Percentiles rank a stretch among this genome's conserved stretches.
phyloP scores from a whole-genome alignment of 805 yeast species.

The Priceomyces carsonii region DNA sequence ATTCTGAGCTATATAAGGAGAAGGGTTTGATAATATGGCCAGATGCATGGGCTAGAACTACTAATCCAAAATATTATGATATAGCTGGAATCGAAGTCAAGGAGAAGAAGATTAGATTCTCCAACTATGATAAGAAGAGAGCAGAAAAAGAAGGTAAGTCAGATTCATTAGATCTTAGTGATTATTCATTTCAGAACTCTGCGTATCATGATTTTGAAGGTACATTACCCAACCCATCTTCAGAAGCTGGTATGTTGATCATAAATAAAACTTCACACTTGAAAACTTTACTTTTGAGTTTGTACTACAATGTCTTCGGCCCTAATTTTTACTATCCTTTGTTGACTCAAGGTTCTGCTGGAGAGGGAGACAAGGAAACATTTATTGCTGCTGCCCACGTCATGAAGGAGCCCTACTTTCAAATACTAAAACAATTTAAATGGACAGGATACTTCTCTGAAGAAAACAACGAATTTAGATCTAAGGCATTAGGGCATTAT shows the following conservation, averaged over 20 bases:
- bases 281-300: constrained; percentile 55
- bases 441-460: constrained; percentile 38
- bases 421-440: constrained; percentile 44
- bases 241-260: constrained; percentile 71
- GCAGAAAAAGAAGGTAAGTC: constrained; percentile 34
- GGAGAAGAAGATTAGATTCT: constrained; percentile 35
- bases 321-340: constrained; percentile 67
- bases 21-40: constrained; percentile 62
- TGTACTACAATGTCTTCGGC: constrained; percentile 66
- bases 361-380: constrained; percentile 82
- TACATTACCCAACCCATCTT: constrained; percentile 63
- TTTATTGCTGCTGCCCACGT: constrained; percentile 68
- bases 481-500: constrained; percentile 40
- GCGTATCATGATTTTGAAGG: constrained; percentile 62
- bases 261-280: constrained; percentile 61
- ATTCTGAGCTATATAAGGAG: constrained; percentile 45
- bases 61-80: constrained; percentile 58
- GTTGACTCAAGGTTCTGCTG: constrained; percentile 71
- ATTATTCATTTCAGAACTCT: constrained; percentile 30
- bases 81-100: constrained; percentile 45
- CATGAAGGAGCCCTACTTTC: constrained; percentile 50
- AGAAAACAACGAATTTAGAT: constrained; percentile 24
- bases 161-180: constrained; percentile 18
- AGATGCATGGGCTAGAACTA: constrained; percentile 69
- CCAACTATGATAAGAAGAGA: constrained; percentile 33